Conservation (phyloP, 164 flowering plant genomes). For the Sextonia rubra region DNA sequence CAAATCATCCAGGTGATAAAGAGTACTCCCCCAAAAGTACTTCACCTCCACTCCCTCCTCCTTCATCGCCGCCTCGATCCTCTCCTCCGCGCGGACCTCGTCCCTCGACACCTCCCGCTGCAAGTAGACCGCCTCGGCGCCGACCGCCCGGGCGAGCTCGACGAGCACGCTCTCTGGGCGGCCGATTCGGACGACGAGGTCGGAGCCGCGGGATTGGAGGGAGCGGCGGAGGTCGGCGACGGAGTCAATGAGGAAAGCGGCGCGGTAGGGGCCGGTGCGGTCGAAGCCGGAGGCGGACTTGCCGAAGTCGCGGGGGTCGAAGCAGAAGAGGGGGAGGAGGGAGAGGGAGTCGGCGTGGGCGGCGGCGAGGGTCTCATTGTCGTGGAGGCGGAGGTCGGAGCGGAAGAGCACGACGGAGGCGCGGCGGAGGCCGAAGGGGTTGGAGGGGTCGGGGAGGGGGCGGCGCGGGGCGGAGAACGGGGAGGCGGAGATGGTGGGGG, state of each 20-base stretch:
- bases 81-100: slow-evolving; percentile 80
- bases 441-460: slow-evolving; percentile 66
- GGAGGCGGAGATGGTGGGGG: slow-evolving; percentile 45
- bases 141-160: slow-evolving; percentile 72
- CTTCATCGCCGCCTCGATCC: slow-evolving; percentile 68
- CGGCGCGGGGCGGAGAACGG: slow-evolving; percentile 53
- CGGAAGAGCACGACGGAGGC: slow-evolving; percentile 90
- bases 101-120: slow-evolving; percentile 73
- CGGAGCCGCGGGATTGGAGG: slow-evolving; percentile 72
- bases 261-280: slow-evolving; percentile 79
- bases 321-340: slow-evolving; percentile 81
- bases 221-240: slow-evolving; percentile 66
- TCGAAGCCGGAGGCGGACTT: slow-evolving; percentile 87
- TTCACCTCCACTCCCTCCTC: slow-evolving; percentile 86
- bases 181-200: slow-evolving; percentile 80
- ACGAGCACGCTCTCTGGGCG: slow-evolving; percentile 68
- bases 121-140: slow-evolving; percentile 83
- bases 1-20: slow-evolving; percentile 87
- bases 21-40: slow-evolving; percentile 97
- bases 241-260: slow-evolving; percentile 71
- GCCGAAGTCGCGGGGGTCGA: slow-evolving; percentile 86
- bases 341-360: slow-evolving; percentile 80
- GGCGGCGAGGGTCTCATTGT: slow-evolving; percentile 76
- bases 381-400: slow-evolving; percentile 77
- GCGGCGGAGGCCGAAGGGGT: slow-evolving; percentile 63